Conservation (phyloP, 148 eudicot genomes). For the Linanthus parryae region DNA sequence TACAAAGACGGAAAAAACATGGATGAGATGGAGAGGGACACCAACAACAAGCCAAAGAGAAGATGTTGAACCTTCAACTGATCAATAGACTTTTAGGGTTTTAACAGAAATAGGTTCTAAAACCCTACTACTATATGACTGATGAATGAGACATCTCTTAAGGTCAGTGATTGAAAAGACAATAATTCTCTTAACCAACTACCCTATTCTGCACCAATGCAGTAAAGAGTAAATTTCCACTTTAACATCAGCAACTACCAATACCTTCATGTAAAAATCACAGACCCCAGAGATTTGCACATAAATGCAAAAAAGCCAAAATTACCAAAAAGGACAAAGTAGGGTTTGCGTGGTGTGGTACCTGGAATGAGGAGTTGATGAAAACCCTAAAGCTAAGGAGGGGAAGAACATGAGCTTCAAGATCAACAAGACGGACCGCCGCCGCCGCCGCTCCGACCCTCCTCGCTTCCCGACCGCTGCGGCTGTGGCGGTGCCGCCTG, state of each 20-base stretch:
- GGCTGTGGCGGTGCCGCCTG: conserved; percentile 16
- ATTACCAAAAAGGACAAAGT: neutral
- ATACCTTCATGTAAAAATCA: too few relatives aligned
- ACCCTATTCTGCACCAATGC: conserved; percentile 18
- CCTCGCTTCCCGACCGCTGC: conserved; percentile 34
- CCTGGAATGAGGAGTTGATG: conserved; percentile 20
- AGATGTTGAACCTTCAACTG: neutral
- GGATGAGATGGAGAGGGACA: too few relatives aligned
- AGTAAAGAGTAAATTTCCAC: conserved; percentile 21
- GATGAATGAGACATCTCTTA: conserved; percentile 38
- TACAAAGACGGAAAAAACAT: too few relatives aligned
- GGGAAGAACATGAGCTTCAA: neutral
- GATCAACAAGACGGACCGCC: conserved; percentile 28
- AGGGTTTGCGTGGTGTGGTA: neutral
- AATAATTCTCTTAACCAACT: conserved; percentile 34
- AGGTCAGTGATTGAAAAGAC: conserved; percentile 36
- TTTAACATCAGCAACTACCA: too few relatives aligned
- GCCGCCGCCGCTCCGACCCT: conserved; percentile 32
- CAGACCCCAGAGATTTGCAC: neutral
- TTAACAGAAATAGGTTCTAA: too few relatives aligned
- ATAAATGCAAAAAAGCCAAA: neutral
- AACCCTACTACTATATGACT: too few relatives aligned
- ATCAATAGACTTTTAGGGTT: conserved; percentile 4
- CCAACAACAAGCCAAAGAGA: too few relatives aligned
- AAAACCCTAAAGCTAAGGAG: conserved; percentile 13